A percentile compares a stretch with the other conserved stretches of the same genome.
phyloP scores from a whole-genome alignment of 257 asterid genomes.

The Petunia secreta region DNA sequence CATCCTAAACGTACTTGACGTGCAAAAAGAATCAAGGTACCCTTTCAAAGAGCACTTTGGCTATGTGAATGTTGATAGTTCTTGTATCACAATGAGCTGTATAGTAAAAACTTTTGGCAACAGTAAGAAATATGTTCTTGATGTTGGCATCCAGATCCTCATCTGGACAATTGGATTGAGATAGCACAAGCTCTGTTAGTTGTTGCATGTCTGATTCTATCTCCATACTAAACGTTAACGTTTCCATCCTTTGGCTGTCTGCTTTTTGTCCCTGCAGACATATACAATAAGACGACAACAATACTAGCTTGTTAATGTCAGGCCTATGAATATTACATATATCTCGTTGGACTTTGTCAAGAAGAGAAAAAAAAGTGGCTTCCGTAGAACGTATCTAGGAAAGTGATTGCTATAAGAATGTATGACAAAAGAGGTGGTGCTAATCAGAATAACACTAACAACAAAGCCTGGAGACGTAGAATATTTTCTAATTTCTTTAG shows the following conservation, averaged over 20 bases:
- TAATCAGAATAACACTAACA: not conserved
- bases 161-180: conserved; percentile 29
- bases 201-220: conserved; percentile 66
- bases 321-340: not conserved
- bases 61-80: conserved; percentile 59
- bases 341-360: conserved; percentile 2
- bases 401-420: not conserved
- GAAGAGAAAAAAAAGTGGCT: not conserved
- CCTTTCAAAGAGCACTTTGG: conserved; percentile 75
- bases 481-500: too few species aligned
- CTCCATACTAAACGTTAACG: conserved; percentile 32
- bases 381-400: not conserved
- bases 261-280: conserved; percentile 34
- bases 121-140: conserved; percentile 59
- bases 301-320: not conserved
- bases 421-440: not conserved
- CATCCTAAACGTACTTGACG: too few species aligned
- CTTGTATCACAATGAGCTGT: conserved; percentile 53
- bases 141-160: conserved; percentile 42
- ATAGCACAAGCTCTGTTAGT: conserved; percentile 56
- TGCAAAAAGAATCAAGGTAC: conserved; percentile 35
- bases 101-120: conserved; percentile 69
- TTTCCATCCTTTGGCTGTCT: conserved; percentile 27
- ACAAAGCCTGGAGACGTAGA: not conserved
- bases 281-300: not conserved